These are phyloP conservation scores for Narthecium ossifragum DNA, from an alignment of 106 monocot species.

Conservation along the genomic window DNA sequence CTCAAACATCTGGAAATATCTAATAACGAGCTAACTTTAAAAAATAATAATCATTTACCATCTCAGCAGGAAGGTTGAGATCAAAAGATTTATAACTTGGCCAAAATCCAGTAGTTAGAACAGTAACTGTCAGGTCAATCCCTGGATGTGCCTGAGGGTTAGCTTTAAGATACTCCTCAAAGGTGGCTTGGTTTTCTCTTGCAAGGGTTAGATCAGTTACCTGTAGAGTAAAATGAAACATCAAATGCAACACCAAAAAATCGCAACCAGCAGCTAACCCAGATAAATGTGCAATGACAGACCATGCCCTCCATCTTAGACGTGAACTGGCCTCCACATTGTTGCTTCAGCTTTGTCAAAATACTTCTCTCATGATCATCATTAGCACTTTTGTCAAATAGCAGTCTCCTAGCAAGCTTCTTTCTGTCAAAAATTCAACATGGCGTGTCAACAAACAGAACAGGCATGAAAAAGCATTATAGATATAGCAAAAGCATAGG, in stretches of 20 bases:
- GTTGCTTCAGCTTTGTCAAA: slow-evolving; percentile 55
- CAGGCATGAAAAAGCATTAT: not conserved
- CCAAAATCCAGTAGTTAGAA: slow-evolving; percentile 15
- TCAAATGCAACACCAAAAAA: no score
- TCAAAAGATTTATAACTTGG: slow-evolving; percentile 9
- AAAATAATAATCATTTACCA: no score
- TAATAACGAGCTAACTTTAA: no score
- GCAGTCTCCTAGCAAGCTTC: slow-evolving; percentile 54
- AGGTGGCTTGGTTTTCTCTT: slow-evolving; percentile 2
- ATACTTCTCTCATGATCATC: slow-evolving; percentile 74
- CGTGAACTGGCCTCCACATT: slow-evolving; percentile 69
- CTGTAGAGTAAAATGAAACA: not conserved
- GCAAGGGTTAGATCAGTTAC: slow-evolving; percentile 8
- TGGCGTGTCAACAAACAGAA: not conserved
- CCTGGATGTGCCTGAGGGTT: slow-evolving; percentile 3
- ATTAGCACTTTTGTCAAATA: slow-evolving; percentile 46
- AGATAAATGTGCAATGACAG: no score
- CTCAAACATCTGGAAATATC: no score
- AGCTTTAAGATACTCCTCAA: not conserved
- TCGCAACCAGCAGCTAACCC: no score
- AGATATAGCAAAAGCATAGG: not conserved
- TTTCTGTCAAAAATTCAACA: slow-evolving; percentile 25
- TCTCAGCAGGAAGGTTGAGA: slow-evolving; percentile 15
- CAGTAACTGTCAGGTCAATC: slow-evolving; percentile 8
- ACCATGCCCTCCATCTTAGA: slow-evolving; percentile 86